Evolutionary conservation across 2,329 filamentous ascomycete genomes (phyloP).

Genomic region (Ilyonectria mors-panacis): DNA sequence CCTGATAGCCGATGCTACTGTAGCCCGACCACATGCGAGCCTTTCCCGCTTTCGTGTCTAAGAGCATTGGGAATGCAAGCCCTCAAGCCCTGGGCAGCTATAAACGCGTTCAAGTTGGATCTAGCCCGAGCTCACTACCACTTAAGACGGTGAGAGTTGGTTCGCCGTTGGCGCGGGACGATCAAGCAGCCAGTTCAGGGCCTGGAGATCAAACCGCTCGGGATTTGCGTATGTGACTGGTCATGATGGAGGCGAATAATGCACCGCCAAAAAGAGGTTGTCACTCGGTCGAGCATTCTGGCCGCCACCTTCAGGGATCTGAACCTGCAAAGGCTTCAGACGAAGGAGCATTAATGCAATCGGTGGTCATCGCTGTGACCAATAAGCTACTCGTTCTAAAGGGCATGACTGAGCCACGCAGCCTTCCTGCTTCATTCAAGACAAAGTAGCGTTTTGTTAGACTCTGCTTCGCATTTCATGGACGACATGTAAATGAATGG

Average conservation of each 20-base stretch:
- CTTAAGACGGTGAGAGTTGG: conserved; percentile 4
- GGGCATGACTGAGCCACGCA: background rate
- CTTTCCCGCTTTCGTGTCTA: conserved; percentile 16
- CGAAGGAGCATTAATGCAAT: background rate
- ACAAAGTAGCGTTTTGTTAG: background rate
- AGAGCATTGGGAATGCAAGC: conserved; percentile 10
- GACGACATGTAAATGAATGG: background rate
- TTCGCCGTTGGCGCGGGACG: conserved; percentile 42
- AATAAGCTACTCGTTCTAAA: background rate
- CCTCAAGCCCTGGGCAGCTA: conserved; percentile 10
- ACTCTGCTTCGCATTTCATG: background rate
- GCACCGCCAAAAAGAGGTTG: background rate
- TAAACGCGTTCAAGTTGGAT: conserved; percentile 10
- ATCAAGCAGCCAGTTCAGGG: conserved; percentile 40
- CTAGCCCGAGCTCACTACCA: background rate
- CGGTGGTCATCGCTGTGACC: background rate
- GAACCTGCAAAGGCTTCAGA: background rate
- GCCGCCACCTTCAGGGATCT: background rate
- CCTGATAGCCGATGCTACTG: conserved; percentile 39
- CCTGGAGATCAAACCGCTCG: conserved; percentile 18
- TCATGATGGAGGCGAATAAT: conserved; percentile 15
- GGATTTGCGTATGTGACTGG: conserved; percentile 22
- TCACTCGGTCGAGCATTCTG: background rate
- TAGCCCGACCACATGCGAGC: conserved; percentile 19
- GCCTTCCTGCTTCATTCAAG: background rate